phyloP scores from a whole-genome alignment of 805 yeast genomes.

The Pichia ethanolica region DNA sequence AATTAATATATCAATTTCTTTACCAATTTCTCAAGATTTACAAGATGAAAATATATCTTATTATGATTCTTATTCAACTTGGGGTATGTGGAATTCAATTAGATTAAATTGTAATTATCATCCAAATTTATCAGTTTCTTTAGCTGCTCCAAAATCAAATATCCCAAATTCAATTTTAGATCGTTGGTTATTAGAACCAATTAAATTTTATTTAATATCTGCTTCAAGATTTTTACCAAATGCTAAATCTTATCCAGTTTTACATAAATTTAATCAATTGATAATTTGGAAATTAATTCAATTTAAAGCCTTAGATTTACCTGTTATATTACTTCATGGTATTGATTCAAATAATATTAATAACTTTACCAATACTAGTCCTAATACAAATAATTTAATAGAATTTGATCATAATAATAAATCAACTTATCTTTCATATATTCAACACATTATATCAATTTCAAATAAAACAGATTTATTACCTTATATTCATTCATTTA shows the following conservation, averaged over 20 bases:
- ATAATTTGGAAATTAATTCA: constrained; percentile 38
- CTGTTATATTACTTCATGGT: constrained; percentile 46
- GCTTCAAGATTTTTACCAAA: constrained; percentile 51
- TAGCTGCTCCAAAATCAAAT: constrained; percentile 60
- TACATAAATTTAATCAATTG: constrained; percentile 49
- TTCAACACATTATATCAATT: constrained; percentile 16
- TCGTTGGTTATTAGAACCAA: constrained; percentile 66
- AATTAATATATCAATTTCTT: constrained; percentile 38
- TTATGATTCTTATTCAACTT: constrained; percentile 47
- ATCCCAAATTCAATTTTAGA: constrained; percentile 44
- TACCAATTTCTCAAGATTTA: constrained; percentile 42
- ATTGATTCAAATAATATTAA: constrained; percentile 30
- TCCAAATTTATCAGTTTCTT: constrained; percentile 54
- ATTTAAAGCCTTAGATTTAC: constrained; percentile 34
- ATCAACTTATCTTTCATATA: constrained; percentile 25
- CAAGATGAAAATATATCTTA: constrained; percentile 20
- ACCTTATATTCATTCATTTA: constrained; percentile 22
- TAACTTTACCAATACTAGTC: neutral
- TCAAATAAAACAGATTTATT: constrained; percentile 21
- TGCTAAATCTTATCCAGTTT: constrained; percentile 56
- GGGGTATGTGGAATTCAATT: constrained; percentile 72
- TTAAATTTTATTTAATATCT: constrained; percentile 48
- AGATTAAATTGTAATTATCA: constrained; percentile 50
- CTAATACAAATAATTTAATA: neutral
- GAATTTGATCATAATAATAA: constrained; percentile 7